Conservation (phyloP, 208 protist genomes). For the Acanthamoeba polyphaga region DNA sequence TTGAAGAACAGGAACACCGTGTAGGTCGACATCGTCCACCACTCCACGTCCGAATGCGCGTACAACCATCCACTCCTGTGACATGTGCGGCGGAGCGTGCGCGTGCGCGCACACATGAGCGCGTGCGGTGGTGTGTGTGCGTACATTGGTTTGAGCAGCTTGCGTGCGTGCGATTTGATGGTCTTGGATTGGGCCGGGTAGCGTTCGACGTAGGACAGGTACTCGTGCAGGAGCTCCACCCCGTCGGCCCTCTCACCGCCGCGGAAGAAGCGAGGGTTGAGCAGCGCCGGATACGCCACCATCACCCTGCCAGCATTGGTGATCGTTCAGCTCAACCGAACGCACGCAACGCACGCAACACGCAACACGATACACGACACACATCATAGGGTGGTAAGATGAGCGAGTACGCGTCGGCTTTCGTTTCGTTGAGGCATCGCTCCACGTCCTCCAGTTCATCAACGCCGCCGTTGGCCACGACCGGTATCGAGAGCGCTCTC, state of each 20-base stretch:
- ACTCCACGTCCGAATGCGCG: constrained; percentile 60
- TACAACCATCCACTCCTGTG: neutral
- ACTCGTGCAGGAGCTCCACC: neutral
- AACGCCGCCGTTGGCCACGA: constrained; percentile 86
- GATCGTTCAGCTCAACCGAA: too few relatives aligned
- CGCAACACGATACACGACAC: neutral
- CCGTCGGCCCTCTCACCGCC: neutral
- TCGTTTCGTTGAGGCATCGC: constrained; percentile 81
- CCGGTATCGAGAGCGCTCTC: constrained; percentile 83
- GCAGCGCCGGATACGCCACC: constrained; percentile 40
- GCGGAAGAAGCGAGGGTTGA: constrained; percentile 38
- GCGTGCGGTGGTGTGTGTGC: neutral
- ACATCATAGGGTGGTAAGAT: too few relatives aligned
- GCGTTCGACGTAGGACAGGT: constrained; percentile 9
- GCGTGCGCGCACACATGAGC: neutral
- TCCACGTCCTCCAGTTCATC: constrained; percentile 75
- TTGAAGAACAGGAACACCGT: constrained; percentile 66
- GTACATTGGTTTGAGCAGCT: constrained; percentile 51
- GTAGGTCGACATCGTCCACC: constrained; percentile 70
- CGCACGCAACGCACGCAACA: too few relatives aligned
- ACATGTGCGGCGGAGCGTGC: too few relatives aligned
- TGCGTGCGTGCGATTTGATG: constrained; percentile 38
- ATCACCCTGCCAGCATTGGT: neutral
- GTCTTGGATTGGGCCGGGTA: constrained; percentile 37
- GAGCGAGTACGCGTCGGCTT: neutral